A percentile compares a stretch with the other conserved stretches of the same genome.
phyloP scores from a whole-genome alignment of 2,329 filamentous ascomycete species.

The Lachnellula occidentalis region DNA sequence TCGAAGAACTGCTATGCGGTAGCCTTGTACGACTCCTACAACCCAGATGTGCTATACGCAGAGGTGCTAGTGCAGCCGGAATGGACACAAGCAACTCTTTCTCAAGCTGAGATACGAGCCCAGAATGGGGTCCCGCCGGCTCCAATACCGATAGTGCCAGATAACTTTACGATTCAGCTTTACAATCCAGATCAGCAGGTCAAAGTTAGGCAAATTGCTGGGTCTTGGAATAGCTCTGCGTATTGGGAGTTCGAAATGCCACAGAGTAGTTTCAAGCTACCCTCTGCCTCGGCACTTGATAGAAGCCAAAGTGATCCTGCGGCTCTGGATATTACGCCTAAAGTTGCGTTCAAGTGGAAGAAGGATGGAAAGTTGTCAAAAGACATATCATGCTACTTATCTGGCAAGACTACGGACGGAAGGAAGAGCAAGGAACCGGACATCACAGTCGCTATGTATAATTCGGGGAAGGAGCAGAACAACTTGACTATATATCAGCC shows the following conservation, averaged over 20 bases:
- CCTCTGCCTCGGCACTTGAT: constrained; percentile 74
- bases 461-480: constrained; percentile 54
- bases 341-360: constrained; percentile 82
- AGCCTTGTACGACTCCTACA: constrained; percentile 77
- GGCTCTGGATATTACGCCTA: constrained; percentile 55
- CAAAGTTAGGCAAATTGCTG: constrained; percentile 61
- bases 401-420: constrained; percentile 66
- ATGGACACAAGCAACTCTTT: constrained; percentile 78
- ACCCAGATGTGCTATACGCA: constrained; percentile 75
- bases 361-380: constrained; percentile 80
- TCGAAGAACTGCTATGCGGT: constrained; percentile 81
- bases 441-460: constrained; percentile 88
- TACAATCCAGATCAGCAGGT: constrained; percentile 92
- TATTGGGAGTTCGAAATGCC: constrained; percentile 93
- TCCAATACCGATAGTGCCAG: constrained; percentile 69
- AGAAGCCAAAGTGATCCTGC: constrained; percentile 58
- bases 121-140: constrained; percentile 59
- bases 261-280: constrained; percentile 73
- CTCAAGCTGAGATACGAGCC: constrained; percentile 72
- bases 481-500: constrained; percentile 84
- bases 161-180: constrained; percentile 75
- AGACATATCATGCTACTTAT: constrained; percentile 84
- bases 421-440: constrained; percentile 88
- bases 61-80: constrained; percentile 81
- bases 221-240: constrained; percentile 73